A percentile compares a stretch with the other conserved stretches of the same genome.
Conservation (phyloP, 257 asterid species). For the Salvia splendens region DNA sequence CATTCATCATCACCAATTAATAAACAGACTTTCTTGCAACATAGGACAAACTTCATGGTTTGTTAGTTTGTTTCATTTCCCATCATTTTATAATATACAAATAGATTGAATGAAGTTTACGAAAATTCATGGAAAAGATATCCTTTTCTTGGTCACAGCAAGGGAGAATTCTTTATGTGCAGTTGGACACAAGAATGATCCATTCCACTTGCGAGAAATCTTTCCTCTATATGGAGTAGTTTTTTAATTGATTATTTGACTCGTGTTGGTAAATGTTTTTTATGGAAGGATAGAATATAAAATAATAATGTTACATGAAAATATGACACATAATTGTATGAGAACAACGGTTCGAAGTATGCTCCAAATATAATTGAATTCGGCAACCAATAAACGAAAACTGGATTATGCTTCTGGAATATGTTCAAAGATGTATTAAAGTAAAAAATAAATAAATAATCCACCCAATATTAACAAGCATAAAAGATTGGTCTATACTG, state of each 20-base stretch:
- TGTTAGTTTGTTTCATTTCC: not conserved
- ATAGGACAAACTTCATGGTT: not conserved
- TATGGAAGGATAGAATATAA: too few species aligned
- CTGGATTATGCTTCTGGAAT: conserved; percentile 14
- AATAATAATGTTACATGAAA: too few species aligned
- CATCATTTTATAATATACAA: not conserved
- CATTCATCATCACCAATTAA: too few species aligned
- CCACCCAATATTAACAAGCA: conserved; percentile 11
- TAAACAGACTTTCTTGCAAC: too few species aligned
- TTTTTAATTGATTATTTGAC: not conserved
- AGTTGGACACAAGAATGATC: not conserved
- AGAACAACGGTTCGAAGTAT: too few species aligned
- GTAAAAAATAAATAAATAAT: too few species aligned
- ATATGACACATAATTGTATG: too few species aligned
- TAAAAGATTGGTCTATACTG: not conserved
- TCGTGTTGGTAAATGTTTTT: too few species aligned
- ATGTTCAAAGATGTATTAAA: conserved; percentile 27
- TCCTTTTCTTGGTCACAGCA: not conserved
- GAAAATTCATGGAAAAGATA: not conserved
- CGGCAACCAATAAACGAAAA: not conserved
- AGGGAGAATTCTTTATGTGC: not conserved
- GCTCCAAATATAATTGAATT: not conserved
- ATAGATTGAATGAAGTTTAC: not conserved
- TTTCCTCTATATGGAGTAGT: not conserved
- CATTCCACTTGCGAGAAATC: not conserved